phyloP scores from a whole-genome alignment of 306 rosid species.

The Vicia villosa region DNA sequence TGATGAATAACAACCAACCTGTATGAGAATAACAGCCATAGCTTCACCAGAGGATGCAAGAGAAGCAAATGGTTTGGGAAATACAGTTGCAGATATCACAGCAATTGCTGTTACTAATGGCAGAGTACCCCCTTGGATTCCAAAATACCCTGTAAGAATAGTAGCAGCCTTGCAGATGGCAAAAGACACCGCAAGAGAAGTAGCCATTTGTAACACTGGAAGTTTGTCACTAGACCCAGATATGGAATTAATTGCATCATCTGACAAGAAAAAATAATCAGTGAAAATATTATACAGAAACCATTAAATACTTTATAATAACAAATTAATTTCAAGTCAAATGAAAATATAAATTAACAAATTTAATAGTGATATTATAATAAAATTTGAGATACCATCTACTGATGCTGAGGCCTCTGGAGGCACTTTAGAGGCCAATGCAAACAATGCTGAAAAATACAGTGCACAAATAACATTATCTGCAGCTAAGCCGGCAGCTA shows the following conservation, averaged over 20 bases:
- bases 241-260: slow-evolving; percentile 38
- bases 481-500: slow-evolving; percentile 78
- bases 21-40: slow-evolving; percentile 65
- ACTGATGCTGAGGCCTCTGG: slow-evolving; percentile 52
- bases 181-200: slow-evolving; percentile 62
- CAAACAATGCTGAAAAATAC: slow-evolving; percentile 69
- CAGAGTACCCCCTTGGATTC: slow-evolving; percentile 67
- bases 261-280: slow-evolving; percentile 32
- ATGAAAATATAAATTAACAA: background rate
- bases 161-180: slow-evolving; percentile 57
- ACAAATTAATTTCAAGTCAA: background rate
- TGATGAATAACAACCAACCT: slow-evolving; percentile 47
- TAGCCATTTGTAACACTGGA: slow-evolving; percentile 55
- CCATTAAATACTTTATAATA: too few species aligned
- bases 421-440: slow-evolving; percentile 68
- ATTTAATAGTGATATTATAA: slow-evolving; percentile 6
- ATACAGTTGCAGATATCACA: slow-evolving; percentile 60
- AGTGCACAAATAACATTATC: slow-evolving; percentile 83
- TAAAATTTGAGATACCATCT: slow-evolving; percentile 41
- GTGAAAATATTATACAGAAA: slow-evolving; percentile 1
- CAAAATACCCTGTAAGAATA: slow-evolving; percentile 41
- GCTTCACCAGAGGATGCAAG: slow-evolving; percentile 71
- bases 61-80: slow-evolving; percentile 56
- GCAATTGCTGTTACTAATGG: slow-evolving; percentile 67
- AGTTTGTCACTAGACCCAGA: slow-evolving; percentile 42